Conservation (phyloP, 345 rosid species). For the Citrus mangshanensis region DNA sequence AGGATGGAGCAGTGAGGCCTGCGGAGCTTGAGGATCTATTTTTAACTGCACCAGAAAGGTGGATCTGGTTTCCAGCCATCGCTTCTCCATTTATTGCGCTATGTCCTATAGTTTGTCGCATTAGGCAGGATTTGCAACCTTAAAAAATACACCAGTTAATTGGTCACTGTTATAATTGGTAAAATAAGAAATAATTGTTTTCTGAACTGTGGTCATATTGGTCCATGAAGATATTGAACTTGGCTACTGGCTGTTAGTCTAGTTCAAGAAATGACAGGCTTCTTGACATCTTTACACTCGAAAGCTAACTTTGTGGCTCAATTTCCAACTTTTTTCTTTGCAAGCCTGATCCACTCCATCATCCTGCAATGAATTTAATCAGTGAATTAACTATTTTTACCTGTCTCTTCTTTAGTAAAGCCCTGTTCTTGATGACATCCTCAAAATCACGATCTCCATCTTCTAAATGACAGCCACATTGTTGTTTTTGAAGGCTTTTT, state of each 20-base stretch:
- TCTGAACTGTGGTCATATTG: background rate
- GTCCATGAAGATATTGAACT: background rate
- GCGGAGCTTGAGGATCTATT: slow-evolving; percentile 67
- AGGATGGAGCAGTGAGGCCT: slow-evolving; percentile 72
- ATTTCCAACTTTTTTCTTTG: background rate
- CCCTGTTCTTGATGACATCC: background rate
- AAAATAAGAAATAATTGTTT: background rate
- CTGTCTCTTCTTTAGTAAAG: background rate
- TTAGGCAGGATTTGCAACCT: background rate
- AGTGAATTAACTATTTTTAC: background rate
- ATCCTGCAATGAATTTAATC: background rate
- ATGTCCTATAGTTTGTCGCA: background rate
- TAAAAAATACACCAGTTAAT: background rate
- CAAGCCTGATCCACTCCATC: background rate
- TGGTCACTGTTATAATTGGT: background rate
- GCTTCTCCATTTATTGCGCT: background rate
- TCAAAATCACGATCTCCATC: background rate
- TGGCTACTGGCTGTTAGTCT: background rate
- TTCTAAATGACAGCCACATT: background rate
- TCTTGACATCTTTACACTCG: background rate
- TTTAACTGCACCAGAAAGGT: slow-evolving; percentile 83
- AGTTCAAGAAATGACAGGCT: background rate
- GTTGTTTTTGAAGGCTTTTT: background rate
- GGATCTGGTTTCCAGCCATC: slow-evolving; percentile 8
- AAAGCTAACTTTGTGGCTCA: background rate